Conservation (phyloP, 345 rosid species). For the Anastatica hierochuntica region DNA sequence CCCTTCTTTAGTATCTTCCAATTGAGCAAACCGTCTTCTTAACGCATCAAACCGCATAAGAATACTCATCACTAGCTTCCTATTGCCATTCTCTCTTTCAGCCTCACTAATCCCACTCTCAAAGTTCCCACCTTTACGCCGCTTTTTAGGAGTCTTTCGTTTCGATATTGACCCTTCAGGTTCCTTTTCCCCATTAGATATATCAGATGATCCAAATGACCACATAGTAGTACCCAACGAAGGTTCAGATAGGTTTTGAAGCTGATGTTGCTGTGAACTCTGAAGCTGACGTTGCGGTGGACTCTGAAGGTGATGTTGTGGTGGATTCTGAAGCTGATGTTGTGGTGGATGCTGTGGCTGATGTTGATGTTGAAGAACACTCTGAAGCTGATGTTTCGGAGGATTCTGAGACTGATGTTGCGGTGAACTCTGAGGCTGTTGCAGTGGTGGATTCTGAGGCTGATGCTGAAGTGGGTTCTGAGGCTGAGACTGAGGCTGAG, state of each 20-base stretch:
- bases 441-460: not conserved
- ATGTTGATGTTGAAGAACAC: slow-evolving; percentile 7
- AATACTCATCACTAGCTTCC: slow-evolving; percentile 30
- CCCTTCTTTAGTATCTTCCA: slow-evolving; percentile 39
- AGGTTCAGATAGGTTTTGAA: too few species aligned
- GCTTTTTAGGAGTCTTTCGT: slow-evolving; percentile 10
- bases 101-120: slow-evolving; percentile 19
- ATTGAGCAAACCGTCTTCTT: slow-evolving; percentile 39
- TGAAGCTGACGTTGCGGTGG: too few species aligned
- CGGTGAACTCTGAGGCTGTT: not conserved
- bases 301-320: too few species aligned
- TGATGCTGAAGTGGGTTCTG: too few species aligned
- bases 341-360: too few species aligned
- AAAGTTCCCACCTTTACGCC: slow-evolving; percentile 13
- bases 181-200: slow-evolving; percentile 18
- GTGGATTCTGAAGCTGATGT: too few species aligned
- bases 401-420: slow-evolving; percentile 25
- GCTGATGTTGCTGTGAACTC: too few species aligned
- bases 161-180: slow-evolving; percentile 11
- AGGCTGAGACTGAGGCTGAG: too few species aligned
- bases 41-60: slow-evolving; percentile 38
- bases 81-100: slow-evolving; percentile 37
- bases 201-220: slow-evolving; percentile 34
- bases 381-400: slow-evolving; percentile 7
- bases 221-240: slow-evolving; percentile 40